phyloP scores from a whole-genome alignment of 305 asterid genomes.

The Lippia alba region DNA sequence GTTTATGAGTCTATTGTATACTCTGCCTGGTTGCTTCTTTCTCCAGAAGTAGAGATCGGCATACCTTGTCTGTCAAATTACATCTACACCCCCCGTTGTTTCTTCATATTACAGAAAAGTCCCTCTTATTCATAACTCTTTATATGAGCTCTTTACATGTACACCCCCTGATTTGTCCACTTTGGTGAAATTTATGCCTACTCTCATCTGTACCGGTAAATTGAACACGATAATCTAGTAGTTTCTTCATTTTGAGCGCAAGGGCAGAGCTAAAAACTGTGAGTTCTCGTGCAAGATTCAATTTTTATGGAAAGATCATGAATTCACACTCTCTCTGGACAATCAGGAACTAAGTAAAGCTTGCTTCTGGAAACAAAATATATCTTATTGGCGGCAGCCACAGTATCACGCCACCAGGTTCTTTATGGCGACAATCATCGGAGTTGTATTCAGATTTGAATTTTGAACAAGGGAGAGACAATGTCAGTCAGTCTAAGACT shows the following conservation, averaged over 20 bases:
- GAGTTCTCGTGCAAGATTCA: too few relatives aligned
- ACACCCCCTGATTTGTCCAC: slow-evolving; percentile 32
- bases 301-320: too few relatives aligned
- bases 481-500: slow-evolving; percentile 51
- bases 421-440: slow-evolving; percentile 71
- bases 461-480: slow-evolving; percentile 82
- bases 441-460: slow-evolving; percentile 73
- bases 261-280: too few relatives aligned
- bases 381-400: slow-evolving; percentile 94
- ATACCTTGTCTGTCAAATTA: background rate
- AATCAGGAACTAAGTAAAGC: slow-evolving; percentile 83
- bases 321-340: slow-evolving; percentile 41
- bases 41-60: slow-evolving; percentile 33
- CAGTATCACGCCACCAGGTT: slow-evolving; percentile 75
- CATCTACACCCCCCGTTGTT: background rate
- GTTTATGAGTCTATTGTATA: slow-evolving; percentile 55
- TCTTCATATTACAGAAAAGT: too few relatives aligned
- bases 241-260: too few relatives aligned
- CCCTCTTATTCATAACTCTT: too few relatives aligned
- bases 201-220: slow-evolving; percentile 24
- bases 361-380: slow-evolving; percentile 89
- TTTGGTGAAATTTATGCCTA: slow-evolving; percentile 19
- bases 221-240: background rate
- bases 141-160: slow-evolving; percentile 45
- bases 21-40: slow-evolving; percentile 63